Evolutionary conservation across 2,329 filamentous ascomycete genomes (phyloP), one percentile per base, ranked within the genome.

Genomic region (Fusarium secorum): DNA sequence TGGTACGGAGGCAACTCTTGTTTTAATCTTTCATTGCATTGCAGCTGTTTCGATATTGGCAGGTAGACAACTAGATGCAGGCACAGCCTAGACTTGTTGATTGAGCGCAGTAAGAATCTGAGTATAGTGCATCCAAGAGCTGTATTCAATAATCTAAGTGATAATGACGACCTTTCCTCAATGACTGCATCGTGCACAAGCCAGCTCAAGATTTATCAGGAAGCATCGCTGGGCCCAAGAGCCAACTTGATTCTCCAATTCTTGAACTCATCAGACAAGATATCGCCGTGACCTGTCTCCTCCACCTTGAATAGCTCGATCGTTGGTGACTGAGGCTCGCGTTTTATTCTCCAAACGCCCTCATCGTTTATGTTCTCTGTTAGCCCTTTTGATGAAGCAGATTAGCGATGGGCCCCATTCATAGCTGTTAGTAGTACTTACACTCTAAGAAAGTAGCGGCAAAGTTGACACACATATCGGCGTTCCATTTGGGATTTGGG

Each of bases 381-480:
- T 77, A 91, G 79, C 84, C 91, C 91, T 93, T 52, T 44, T 11
- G 14, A 36, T 20, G 6, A 26, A 30, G 6, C 18, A 32, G 66
- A 79, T 56, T 48, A 49, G 28, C 49, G 13, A n/a, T 17, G 7
- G 17, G 11, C 7, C 11, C 17, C 15, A 11, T 39, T 17, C 10
- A 26, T 8, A 46, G 13, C 17, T 26, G 13, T 26, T n/a, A 28
- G 26, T 24, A 38, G 14, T 56, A 80, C 90, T 81, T 80, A 94
- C 93, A 97, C 11, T 91, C 90, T 20, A 98, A 81, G 74, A 98
- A 93, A 1, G 83, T 85, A 3, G 88, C 89, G 3, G 94, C 90
- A 81, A 98, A 98, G 74, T 97, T 97, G 77, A 98, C 96, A 78
- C 95, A 98, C 72, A 92, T 88, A 77, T 98, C 95, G 22, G 93